Conservation (phyloP, 2,329 filamentous ascomycete species). For the Monosporascus sp. region DNA sequence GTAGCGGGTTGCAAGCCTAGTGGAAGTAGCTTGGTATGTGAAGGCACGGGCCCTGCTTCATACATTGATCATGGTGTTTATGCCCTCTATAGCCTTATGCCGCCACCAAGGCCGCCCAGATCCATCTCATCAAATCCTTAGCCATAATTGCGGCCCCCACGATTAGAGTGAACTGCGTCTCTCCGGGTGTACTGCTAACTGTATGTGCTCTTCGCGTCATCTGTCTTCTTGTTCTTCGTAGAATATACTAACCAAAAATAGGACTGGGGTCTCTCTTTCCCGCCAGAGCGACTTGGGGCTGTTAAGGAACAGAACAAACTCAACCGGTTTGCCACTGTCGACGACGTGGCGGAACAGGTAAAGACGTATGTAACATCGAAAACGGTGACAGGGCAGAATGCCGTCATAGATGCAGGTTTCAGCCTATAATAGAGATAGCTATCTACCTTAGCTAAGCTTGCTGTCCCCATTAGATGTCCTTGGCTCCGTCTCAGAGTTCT, state of each 20-base stretch:
- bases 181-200: constrained; percentile 47
- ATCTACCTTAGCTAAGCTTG: too few relatives aligned
- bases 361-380: constrained; percentile 41
- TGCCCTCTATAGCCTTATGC: constrained; percentile 53
- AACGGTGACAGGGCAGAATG: constrained; percentile 47
- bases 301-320: constrained; percentile 53
- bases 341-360: constrained; percentile 52
- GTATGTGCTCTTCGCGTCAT: constrained; percentile 22
- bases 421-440: constrained; percentile 7
- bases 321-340: constrained; percentile 51
- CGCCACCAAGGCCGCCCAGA: constrained; percentile 70
- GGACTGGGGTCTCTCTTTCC: constrained; percentile 61
- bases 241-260: constrained; percentile 14
- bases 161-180: constrained; percentile 55
- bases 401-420: constrained; percentile 42
- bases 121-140: constrained; percentile 51
- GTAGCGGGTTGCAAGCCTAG: constrained; percentile 58
- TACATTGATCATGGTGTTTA: background rate
- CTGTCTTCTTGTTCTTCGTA: background rate
- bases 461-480: too few relatives aligned
- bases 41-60: background rate
- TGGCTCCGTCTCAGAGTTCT: too few relatives aligned
- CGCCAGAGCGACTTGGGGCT: constrained; percentile 48
- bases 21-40: constrained; percentile 51
- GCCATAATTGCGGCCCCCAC: constrained; percentile 47